These are phyloP conservation scores for Penicillium sclerotiorum DNA, from an alignment of 2,329 filamentous ascomycete species.

Conservation along the genomic window DNA sequence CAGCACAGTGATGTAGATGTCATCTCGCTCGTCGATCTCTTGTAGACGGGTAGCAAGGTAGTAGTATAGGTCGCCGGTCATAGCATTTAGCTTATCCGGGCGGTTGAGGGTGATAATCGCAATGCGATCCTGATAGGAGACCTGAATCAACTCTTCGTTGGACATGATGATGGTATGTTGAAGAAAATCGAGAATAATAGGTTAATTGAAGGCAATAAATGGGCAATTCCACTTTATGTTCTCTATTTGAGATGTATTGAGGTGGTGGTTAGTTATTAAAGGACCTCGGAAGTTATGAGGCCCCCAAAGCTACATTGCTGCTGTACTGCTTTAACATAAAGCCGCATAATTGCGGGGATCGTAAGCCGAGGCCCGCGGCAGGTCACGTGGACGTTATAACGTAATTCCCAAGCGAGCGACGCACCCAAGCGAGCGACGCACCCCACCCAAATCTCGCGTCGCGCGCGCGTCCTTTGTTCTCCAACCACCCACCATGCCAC, in stretches of 20 bases:
- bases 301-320: neutral
- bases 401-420: no score
- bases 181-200: neutral
- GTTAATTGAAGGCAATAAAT: neutral
- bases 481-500: no score
- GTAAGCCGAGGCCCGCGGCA: slow-evolving; percentile 25
- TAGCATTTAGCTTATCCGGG: slow-evolving; percentile 82
- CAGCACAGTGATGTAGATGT: slow-evolving; percentile 81
- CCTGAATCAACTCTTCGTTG: slow-evolving; percentile 53
- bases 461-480: no score
- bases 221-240: no score
- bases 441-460: no score
- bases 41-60: slow-evolving; percentile 71
- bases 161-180: slow-evolving; percentile 23
- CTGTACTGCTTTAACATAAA: neutral
- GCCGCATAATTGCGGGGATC: slow-evolving; percentile 20
- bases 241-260: no score
- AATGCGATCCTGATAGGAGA: slow-evolving; percentile 68
- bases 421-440: no score
- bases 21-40: slow-evolving; percentile 75
- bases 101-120: slow-evolving; percentile 87
- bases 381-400: no score
- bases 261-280: no score
- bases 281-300: neutral
- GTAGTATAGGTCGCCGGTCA: slow-evolving; percentile 74